Percentiles rank a stretch among this genome's conserved stretches.
phyloP scores from a whole-genome alignment of 2,329 filamentous ascomycete genomes.

The Verticillium dahliae region DNA sequence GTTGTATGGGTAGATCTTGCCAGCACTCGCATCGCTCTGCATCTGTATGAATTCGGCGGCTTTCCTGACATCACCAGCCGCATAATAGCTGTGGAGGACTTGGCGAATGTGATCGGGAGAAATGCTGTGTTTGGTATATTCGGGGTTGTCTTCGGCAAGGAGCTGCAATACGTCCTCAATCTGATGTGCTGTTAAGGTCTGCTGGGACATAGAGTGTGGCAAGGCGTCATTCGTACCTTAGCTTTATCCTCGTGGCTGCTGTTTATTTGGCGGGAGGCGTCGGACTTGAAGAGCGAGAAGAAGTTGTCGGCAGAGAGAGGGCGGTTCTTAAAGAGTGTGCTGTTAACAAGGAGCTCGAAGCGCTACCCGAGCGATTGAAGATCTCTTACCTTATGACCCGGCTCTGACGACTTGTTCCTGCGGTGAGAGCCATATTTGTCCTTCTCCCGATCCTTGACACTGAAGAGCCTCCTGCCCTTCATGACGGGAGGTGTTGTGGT shows the following conservation, averaged over 20 bases:
- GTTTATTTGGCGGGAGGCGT: conserved; percentile 47
- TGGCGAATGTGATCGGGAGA: conserved; percentile 51
- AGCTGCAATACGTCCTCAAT: conserved; percentile 24
- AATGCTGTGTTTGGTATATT: conserved; percentile 23
- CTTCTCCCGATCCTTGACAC: conserved; percentile 53
- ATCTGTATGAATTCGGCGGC: conserved; percentile 72
- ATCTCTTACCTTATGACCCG: not conserved
- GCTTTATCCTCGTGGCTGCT: conserved; percentile 48
- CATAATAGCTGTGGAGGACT: conserved; percentile 54
- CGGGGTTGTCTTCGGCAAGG: conserved; percentile 33
- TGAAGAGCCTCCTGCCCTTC: conserved; percentile 62
- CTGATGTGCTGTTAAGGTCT: conserved; percentile 12
- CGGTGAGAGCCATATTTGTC: conserved; percentile 54
- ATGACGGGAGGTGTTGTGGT: conserved; percentile 26
- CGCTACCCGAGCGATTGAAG: conserved; percentile 25
- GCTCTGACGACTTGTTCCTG: conserved; percentile 48
- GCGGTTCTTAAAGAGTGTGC: conserved; percentile 19
- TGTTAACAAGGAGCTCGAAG: not conserved
- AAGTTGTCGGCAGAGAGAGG: conserved; percentile 51
- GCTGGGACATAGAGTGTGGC: conserved; percentile 5
- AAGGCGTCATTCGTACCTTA: conserved; percentile 23
- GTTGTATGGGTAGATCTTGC: conserved; percentile 69
- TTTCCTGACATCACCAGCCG: conserved; percentile 63
- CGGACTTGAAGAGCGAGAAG: conserved; percentile 57
- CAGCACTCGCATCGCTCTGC: conserved; percentile 74